Conservation (phyloP, 768 basidiomycete species). For the Psilocybe sp. region DNA sequence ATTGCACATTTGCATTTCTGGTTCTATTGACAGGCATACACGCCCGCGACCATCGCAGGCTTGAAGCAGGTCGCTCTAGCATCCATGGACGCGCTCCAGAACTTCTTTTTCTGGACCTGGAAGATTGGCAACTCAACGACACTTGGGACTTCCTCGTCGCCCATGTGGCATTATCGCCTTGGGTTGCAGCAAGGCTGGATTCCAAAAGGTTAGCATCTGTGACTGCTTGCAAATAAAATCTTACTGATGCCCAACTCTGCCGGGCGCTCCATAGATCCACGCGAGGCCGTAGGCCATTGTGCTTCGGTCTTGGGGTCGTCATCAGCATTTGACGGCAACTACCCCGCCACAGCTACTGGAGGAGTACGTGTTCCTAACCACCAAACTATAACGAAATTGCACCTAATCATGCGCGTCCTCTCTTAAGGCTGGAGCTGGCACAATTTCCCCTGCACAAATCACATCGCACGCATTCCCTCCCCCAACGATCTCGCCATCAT, state of each 20-base stretch:
- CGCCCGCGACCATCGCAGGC: slow-evolving; percentile 50
- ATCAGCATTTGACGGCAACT: slow-evolving; percentile 48
- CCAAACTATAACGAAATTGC: not conserved
- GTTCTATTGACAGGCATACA: slow-evolving; percentile 43
- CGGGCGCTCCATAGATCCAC: slow-evolving; percentile 31
- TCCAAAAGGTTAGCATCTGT: slow-evolving; percentile 50
- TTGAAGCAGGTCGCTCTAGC: slow-evolving; percentile 68
- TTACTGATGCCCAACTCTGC: not conserved
- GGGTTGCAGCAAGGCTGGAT: slow-evolving; percentile 88
- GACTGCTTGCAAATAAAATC: slow-evolving; percentile 21
- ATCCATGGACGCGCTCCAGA: slow-evolving; percentile 88
- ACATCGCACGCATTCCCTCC: slow-evolving; percentile 63
- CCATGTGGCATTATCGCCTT: slow-evolving; percentile 87
- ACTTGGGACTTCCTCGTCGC: slow-evolving; percentile 63
- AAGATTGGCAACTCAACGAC: slow-evolving; percentile 84
- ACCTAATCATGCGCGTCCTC: not conserved
- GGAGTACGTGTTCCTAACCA: slow-evolving; percentile 34
- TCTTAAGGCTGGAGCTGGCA: slow-evolving; percentile 51
- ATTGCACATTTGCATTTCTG: not conserved
- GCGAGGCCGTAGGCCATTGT: slow-evolving; percentile 45
- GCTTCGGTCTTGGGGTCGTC: slow-evolving; percentile 34
- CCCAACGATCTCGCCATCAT: slow-evolving; percentile 47
- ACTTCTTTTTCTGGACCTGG: slow-evolving; percentile 98
- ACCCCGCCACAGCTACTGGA: slow-evolving; percentile 69
- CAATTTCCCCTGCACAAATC: slow-evolving; percentile 51